Conservation (phyloP, 2,329 filamentous ascomycete genomes). For the Penicillium sp. region DNA sequence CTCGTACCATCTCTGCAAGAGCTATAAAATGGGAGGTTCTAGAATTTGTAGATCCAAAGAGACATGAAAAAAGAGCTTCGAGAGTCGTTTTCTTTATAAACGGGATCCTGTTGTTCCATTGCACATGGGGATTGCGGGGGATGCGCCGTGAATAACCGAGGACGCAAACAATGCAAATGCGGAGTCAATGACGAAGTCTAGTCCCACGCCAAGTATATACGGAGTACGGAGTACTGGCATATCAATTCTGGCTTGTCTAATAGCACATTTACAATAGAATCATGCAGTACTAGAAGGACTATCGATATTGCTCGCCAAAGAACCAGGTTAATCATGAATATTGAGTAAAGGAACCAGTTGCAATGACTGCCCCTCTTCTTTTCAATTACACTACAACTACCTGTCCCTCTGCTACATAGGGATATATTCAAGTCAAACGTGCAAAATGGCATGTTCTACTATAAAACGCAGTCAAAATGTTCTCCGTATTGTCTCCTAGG, state of each 20-base stretch:
- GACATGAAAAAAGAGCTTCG: not conserved
- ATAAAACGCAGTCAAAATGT: not conserved
- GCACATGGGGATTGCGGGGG: slow-evolving; percentile 23
- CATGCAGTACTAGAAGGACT: not conserved
- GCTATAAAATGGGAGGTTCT: not conserved
- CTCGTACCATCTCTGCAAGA: slow-evolving; percentile 13
- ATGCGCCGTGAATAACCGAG: slow-evolving; percentile 29
- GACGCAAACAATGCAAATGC: slow-evolving; percentile 17
- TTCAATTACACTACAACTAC: not conserved
- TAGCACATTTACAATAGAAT: not conserved
- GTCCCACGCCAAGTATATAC: not conserved
- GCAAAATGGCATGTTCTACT: not conserved
- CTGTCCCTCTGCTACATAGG: not conserved
- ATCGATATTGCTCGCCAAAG: not conserved
- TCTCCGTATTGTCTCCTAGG: too few species aligned
- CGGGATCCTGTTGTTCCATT: slow-evolving; percentile 7
- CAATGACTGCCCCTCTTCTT: not conserved
- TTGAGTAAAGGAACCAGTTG: not conserved
- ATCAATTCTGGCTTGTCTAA: not conserved
- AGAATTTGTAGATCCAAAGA: not conserved
- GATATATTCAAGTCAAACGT: not conserved
- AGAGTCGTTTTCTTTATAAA: slow-evolving; percentile 12
- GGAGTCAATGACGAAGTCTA: slow-evolving; percentile 10
- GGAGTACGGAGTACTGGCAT: not conserved
- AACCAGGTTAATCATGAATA: not conserved